A percentile compares a stretch with the other conserved stretches of the same genome.
Evolutionary conservation across 306 rosid species (phyloP).

Genomic region (Echinosophora koreensis): DNA sequence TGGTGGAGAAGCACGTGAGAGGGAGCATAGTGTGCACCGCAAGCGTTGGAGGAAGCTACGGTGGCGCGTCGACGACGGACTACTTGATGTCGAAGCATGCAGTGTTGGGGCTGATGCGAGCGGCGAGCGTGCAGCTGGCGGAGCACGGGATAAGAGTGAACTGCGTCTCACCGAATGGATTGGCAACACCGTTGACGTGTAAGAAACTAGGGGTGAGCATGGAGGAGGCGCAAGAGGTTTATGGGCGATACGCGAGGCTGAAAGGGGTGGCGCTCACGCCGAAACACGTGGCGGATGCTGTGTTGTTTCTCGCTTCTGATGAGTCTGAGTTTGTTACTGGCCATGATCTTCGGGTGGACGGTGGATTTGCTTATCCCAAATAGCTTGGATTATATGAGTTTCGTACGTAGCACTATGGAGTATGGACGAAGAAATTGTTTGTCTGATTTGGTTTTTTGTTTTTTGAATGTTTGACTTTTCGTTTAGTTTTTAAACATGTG

Average conservation of each 20-base stretch:
- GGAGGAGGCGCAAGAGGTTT: background rate
- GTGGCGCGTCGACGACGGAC: conserved; percentile 1
- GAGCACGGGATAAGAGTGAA: conserved; percentile 54
- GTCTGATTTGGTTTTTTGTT: too few relatives aligned
- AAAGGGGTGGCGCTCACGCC: conserved; percentile 51
- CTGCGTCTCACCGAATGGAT: conserved; percentile 46
- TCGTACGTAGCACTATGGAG: too few relatives aligned
- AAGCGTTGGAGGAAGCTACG: conserved; percentile 29
- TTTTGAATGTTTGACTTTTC: too few relatives aligned
- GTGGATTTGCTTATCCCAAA: background rate
- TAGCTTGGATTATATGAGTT: too few relatives aligned
- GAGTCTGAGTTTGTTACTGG: conserved; percentile 55
- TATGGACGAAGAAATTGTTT: too few relatives aligned
- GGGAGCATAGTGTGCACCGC: conserved; percentile 60
- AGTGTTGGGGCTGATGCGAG: conserved; percentile 50
- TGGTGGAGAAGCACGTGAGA: conserved; percentile 49
- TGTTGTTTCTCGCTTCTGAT: conserved; percentile 52
- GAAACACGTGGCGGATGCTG: conserved; percentile 54
- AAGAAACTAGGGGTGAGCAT: too few relatives aligned
- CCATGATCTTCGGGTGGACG: conserved; percentile 53
- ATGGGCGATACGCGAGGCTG: conserved; percentile 27
- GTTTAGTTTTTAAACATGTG: too few relatives aligned
- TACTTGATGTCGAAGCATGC: conserved; percentile 61
- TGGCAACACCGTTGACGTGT: conserved; percentile 26
- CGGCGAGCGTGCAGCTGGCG: conserved; percentile 51